Evolutionary conservation across 2,329 filamentous ascomycete species (phyloP).

Genomic region (Microsporum canis): DNA sequence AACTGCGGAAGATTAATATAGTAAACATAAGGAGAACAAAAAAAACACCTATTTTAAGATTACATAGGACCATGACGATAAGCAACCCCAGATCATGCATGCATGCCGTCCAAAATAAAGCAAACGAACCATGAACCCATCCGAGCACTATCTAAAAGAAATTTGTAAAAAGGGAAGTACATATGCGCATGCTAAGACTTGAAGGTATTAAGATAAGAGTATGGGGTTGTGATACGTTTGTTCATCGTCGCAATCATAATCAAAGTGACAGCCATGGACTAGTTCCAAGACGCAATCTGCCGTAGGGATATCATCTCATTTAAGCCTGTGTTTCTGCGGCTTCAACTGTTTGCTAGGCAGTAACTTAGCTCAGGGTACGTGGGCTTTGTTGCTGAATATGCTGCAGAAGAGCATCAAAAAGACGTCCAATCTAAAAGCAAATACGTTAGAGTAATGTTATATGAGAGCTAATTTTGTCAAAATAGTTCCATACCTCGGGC

Average conservation of each 20-base stretch:
- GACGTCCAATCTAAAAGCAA: constrained; percentile 30
- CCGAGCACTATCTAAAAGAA: constrained; percentile 11
- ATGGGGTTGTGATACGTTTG: neutral
- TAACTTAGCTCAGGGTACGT: constrained; percentile 16
- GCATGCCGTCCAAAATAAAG: constrained; percentile 13
- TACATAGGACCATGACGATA: constrained; percentile 10
- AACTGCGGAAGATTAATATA: neutral
- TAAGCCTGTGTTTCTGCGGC: neutral
- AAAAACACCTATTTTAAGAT: constrained; percentile 7
- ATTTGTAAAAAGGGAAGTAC: constrained; percentile 7
- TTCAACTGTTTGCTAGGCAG: neutral
- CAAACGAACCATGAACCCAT: constrained; percentile 8
- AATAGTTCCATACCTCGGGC: constrained; percentile 55
- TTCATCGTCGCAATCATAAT: constrained; percentile 3
- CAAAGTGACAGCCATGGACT: neutral
- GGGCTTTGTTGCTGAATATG: constrained; percentile 41
- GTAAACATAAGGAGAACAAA: neutral
- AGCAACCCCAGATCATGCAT: constrained; percentile 15
- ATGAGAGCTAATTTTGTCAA: neutral
- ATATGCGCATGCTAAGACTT: constrained; percentile 4
- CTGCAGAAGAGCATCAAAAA: constrained; percentile 36
- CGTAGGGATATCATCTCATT: neutral
- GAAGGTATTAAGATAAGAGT: constrained; percentile 3
- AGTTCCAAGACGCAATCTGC: neutral
- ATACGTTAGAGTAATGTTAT: constrained; percentile 5